These are phyloP conservation scores for Protomyces macrosporus DNA, from an alignment of 1,139 yeast genomes.

Conservation along the genomic window DNA sequence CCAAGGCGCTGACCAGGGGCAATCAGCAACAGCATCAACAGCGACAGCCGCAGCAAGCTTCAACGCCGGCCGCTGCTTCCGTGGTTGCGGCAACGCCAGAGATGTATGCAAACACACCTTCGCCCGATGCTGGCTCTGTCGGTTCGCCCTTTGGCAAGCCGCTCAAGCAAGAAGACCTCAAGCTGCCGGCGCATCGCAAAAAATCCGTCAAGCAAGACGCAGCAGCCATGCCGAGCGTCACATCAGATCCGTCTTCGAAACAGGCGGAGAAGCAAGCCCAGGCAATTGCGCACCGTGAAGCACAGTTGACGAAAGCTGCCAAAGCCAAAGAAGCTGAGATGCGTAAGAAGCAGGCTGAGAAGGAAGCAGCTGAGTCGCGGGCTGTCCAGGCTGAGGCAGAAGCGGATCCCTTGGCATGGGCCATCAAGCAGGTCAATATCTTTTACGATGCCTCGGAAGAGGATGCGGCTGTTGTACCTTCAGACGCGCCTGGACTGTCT, in stretches of 20 bases:
- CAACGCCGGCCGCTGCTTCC: neutral
- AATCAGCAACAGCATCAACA: neutral
- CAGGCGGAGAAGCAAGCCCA: neutral
- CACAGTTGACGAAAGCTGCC: neutral
- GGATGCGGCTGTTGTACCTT: neutral
- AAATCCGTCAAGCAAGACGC: slow-evolving; percentile 1
- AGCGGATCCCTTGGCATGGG: slow-evolving; percentile 25
- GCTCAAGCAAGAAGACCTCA: slow-evolving; percentile 21
- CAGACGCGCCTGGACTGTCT: neutral
- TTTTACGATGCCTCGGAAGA: neutral
- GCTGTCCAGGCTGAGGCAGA: slow-evolving; percentile 17
- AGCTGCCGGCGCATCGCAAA: slow-evolving; percentile 15
- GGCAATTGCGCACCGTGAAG: neutral
- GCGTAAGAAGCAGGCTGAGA: slow-evolving; percentile 4
- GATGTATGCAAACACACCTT: neutral
- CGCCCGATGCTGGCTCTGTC: neutral
- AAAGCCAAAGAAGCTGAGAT: slow-evolving; percentile 4
- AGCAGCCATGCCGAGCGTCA: neutral
- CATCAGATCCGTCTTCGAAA: neutral
- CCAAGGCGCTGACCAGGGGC: slow-evolving; percentile 1
- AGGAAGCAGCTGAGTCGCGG: slow-evolving; percentile 13
- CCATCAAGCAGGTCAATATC: slow-evolving; percentile 13
- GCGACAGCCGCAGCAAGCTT: neutral
- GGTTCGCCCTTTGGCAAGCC: slow-evolving; percentile 10
- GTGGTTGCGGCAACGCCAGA: slow-evolving; percentile 13